Base-by-base conservation (phyloP, 2,329 filamentous ascomycete genomes). In the Pyricularia grisea region DNA sequence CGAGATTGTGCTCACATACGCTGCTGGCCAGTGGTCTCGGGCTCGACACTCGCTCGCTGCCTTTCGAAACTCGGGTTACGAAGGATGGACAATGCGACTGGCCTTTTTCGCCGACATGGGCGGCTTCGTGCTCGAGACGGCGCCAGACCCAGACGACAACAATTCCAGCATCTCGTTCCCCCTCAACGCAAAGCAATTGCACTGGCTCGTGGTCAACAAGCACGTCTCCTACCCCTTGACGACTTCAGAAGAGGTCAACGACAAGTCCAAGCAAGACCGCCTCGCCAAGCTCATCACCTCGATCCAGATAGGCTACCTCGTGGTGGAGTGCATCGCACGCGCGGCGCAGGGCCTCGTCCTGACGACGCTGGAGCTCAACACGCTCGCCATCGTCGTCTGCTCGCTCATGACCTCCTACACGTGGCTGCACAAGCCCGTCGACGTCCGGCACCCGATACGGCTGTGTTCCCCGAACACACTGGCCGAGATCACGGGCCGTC, bases 401-500 rank as follows among this genome's bases (percentile, higher is more conserved):
- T 50, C 65, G n/a, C 25, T 67, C 10, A 36, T 50, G 33, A 28
- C 28, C 33, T 12, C 28, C 65, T 33, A 36, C 6, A 30, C 31
- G 31, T 33, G 31, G 73, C 69, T 72, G 14, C 69, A 72, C 36
- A 36, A 36, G 33, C 33, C 33, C 33, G 33, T 36, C 12, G 74
- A 74, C 61, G 67, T 72, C 50, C 55, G 65, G 17, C 66, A 63
- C 25, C 63, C 66, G 14, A 61, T 70, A 6, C 27, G 66, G 14
- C 17, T 71, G 7, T 23, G 33, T 20, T 65, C 68, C 31, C 31
- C 31, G n/a, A 14, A 63, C 28, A 69, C 61, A 4, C 70, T 70
- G 31, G 28, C 23, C 3, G 65, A 69, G 36, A 71, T 72, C 28
- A 68, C 63, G 2, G 67, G 28, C 20, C 11, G 25, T 17, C 66